A percentile compares a stretch with the other conserved stretches of the same genome.
Evolutionary conservation across 305 asterid genomes (phyloP).

Genomic region (Fraxinus floribunda): DNA sequence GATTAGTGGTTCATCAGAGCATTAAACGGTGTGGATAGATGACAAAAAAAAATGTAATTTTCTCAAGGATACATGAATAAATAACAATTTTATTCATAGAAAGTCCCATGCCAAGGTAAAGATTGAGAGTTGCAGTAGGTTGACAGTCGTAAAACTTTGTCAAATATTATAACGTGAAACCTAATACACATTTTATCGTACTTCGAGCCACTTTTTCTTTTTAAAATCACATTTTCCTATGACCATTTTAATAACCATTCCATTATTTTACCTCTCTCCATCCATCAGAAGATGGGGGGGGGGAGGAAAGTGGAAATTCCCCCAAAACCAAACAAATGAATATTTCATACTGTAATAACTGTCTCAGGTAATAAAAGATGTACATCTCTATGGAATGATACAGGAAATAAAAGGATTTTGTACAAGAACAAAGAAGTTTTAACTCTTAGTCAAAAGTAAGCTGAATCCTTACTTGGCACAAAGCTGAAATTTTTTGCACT

Average conservation of each 20-base stretch:
- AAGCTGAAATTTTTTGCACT: constrained; percentile 82
- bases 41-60: neutral
- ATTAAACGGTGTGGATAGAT: neutral
- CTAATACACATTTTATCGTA: neutral
- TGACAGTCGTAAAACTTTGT: neutral
- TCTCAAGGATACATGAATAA: neutral
- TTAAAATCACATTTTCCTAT: neutral
- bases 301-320: neutral
- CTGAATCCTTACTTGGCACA: constrained; percentile 68
- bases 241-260: neutral
- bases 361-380: constrained; percentile 11
- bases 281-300: neutral
- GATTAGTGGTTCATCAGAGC: neutral
- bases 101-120: neutral
- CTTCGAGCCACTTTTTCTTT: neutral
- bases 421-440: neutral
- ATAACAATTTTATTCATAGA: neutral
- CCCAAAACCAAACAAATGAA: neutral
- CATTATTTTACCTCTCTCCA: neutral
- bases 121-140: neutral
- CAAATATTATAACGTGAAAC: neutral
- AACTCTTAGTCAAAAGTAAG: constrained; percentile 10
- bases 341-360: neutral
- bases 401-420: constrained; percentile 3
- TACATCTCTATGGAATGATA: neutral